These are phyloP conservation scores for Penicillium argentinense DNA, from an alignment of 495 filamentous ascomycete genomes.

Conservation along the genomic window DNA sequence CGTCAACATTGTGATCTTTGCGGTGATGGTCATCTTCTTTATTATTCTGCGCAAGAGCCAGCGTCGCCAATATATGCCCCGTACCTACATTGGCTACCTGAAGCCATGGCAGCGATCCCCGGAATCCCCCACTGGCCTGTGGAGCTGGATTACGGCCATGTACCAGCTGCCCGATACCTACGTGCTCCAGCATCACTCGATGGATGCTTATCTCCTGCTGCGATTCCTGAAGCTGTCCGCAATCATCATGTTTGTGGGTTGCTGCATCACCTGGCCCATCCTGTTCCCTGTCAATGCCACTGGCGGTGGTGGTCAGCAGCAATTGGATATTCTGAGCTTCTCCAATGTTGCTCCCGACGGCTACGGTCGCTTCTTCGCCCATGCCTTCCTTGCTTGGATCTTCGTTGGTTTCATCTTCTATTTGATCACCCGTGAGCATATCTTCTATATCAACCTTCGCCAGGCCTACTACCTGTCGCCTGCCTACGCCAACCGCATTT, in stretches of 20 bases:
- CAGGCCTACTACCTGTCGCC: slow-evolving; percentile 93
- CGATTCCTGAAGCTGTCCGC: slow-evolving; percentile 77
- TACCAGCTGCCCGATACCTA: slow-evolving; percentile 79
- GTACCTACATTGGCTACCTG: slow-evolving; percentile 80
- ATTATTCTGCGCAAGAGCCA: slow-evolving; percentile 71
- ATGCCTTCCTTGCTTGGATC: slow-evolving; percentile 68
- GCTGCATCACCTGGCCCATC: slow-evolving; percentile 78
- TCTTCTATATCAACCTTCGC: slow-evolving; percentile 93
- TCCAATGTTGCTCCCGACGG: slow-evolving; percentile 58
- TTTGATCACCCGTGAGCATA: slow-evolving; percentile 84
- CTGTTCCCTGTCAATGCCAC: slow-evolving; percentile 86
- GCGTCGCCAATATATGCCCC: slow-evolving; percentile 78
- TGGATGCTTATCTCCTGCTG: slow-evolving; percentile 86
- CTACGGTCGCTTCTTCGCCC: slow-evolving; percentile 72
- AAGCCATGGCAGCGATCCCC: slow-evolving; percentile 67
- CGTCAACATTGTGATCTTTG: slow-evolving; percentile 45
- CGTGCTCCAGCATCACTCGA: slow-evolving; percentile 82
- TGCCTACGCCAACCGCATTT: slow-evolving; percentile 83
- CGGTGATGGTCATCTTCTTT: slow-evolving; percentile 73
- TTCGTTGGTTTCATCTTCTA: slow-evolving; percentile 87
- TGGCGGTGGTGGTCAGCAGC: slow-evolving; percentile 54
- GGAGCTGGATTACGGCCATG: slow-evolving; percentile 76
- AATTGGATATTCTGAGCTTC: slow-evolving; percentile 80
- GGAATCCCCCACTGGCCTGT: slow-evolving; percentile 62
- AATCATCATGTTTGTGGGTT: slow-evolving; percentile 75